phyloP scores from a whole-genome alignment of 2,329 filamentous ascomycete genomes.

The Rutstroemia sp. region DNA sequence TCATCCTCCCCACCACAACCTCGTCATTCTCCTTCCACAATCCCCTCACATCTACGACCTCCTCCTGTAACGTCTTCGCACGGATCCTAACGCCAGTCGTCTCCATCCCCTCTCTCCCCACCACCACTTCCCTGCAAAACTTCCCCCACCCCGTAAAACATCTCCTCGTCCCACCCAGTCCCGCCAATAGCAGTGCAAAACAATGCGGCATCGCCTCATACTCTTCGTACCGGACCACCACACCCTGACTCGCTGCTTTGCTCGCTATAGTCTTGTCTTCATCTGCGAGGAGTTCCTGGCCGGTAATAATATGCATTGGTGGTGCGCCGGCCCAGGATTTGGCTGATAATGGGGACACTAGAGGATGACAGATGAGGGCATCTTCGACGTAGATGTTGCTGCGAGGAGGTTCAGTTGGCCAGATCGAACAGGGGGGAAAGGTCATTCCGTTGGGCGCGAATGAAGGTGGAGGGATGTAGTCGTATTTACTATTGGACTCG shows the following conservation, averaged over 20 bases:
- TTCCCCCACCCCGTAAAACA: slow-evolving; percentile 48
- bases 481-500: not conserved
- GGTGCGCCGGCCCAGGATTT: not conserved
- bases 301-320: slow-evolving; percentile 29
- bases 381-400: not conserved
- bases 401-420: not conserved
- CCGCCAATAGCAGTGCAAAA: slow-evolving; percentile 52
- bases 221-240: not conserved
- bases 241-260: slow-evolving; percentile 35
- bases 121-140: slow-evolving; percentile 44
- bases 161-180: slow-evolving; percentile 37
- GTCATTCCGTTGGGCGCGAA: slow-evolving; percentile 22
- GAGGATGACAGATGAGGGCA: not conserved
- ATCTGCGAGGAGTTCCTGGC: slow-evolving; percentile 55
- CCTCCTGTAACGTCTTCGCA: slow-evolving; percentile 45
- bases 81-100: slow-evolving; percentile 40
- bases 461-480: not conserved
- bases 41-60: slow-evolving; percentile 35
- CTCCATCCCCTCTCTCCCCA: slow-evolving; percentile 7
- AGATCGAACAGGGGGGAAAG: not conserved
- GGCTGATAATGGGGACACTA: not conserved
- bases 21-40: slow-evolving; percentile 39
- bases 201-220: slow-evolving; percentile 30
- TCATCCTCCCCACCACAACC: slow-evolving; percentile 36
- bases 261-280: slow-evolving; percentile 55